Percentiles rank a stretch among this genome's conserved stretches.
These are phyloP conservation scores for Cladorrhinum samala DNA, from an alignment of 495 filamentous ascomycete genomes.

Conservation along the genomic window DNA sequence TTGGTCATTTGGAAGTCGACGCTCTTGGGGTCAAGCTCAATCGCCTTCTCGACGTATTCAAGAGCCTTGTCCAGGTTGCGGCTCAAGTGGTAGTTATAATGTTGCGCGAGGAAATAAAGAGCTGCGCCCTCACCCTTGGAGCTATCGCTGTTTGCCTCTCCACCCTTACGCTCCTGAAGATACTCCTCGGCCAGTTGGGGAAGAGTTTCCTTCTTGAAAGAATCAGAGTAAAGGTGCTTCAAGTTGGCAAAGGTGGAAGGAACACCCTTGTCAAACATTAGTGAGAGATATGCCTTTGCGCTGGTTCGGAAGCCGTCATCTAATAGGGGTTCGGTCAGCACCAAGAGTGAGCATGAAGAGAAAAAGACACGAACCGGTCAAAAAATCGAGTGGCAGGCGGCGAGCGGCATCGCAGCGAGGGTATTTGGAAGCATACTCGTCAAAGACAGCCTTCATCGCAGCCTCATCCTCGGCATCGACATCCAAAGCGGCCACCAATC, in stretches of 20 bases:
- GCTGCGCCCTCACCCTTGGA: slow-evolving; percentile 69
- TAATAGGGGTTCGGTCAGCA: slow-evolving; percentile 24
- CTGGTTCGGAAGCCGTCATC: slow-evolving; percentile 74
- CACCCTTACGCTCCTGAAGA: slow-evolving; percentile 46
- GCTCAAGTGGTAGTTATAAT: slow-evolving; percentile 89
- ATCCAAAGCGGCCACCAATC: slow-evolving; percentile 60
- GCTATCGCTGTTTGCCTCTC: slow-evolving; percentile 44
- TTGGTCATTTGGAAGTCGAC: slow-evolving; percentile 94
- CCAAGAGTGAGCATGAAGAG: not conserved
- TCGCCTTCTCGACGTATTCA: slow-evolving; percentile 75
- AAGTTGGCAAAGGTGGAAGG: slow-evolving; percentile 95
- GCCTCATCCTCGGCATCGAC: slow-evolving; percentile 56
- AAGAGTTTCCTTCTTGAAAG: slow-evolving; percentile 67
- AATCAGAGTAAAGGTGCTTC: slow-evolving; percentile 78
- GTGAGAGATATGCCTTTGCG: slow-evolving; percentile 72
- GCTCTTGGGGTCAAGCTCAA: slow-evolving; percentile 67
- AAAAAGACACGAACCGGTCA: slow-evolving; percentile 52
- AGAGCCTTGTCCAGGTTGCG: slow-evolving; percentile 76
- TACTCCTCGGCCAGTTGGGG: slow-evolving; percentile 76
- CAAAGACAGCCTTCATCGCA: slow-evolving; percentile 64
- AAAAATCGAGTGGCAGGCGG: slow-evolving; percentile 82
- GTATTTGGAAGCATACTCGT: slow-evolving; percentile 71
- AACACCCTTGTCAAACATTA: slow-evolving; percentile 92
- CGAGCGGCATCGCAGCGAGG: slow-evolving; percentile 79
- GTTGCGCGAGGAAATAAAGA: slow-evolving; percentile 89